phyloP scores from a whole-genome alignment of 805 yeast species.

The Starmerella riodocensis region DNA sequence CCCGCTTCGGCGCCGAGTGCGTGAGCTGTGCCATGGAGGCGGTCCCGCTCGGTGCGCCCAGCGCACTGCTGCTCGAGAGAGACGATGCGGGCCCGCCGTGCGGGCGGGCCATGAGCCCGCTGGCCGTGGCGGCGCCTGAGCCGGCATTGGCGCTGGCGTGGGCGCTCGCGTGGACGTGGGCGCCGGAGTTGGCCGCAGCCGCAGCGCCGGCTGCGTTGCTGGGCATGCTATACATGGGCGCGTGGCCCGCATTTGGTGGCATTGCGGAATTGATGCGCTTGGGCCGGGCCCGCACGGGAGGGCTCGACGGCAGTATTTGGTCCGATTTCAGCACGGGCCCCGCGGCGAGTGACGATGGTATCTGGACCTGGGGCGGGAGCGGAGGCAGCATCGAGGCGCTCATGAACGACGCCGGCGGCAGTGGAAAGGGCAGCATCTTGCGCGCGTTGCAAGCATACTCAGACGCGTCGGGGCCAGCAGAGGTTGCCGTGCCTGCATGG shows the following conservation, averaged over 20 bases:
- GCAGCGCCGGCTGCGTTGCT: neutral
- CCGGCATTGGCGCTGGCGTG: too few species aligned
- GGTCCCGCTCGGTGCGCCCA: neutral
- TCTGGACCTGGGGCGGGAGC: slow-evolving; percentile 8
- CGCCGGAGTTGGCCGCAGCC: neutral
- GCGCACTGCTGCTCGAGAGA: neutral
- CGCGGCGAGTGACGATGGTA: slow-evolving; percentile 4
- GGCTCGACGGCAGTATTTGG: slow-evolving; percentile 12
- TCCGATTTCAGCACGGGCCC: slow-evolving; percentile 1
- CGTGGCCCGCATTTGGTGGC: neutral
- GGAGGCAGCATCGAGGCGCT: slow-evolving; percentile 2
- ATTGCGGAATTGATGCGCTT: neutral
- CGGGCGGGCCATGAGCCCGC: too few species aligned
- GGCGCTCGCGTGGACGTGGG: too few species aligned
- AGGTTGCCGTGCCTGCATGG: neutral
- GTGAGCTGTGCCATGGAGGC: neutral
- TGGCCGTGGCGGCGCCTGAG: too few species aligned
- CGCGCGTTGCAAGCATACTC: neutral
- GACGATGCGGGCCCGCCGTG: too few species aligned
- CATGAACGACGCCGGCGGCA: slow-evolving; percentile 4
- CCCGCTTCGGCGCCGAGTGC: slow-evolving; percentile 2
- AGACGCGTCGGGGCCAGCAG: too few species aligned
- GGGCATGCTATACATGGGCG: too few species aligned
- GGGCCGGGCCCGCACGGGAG: slow-evolving; percentile 15
- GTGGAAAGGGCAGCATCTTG: slow-evolving; percentile 1